Percentiles rank a stretch among this genome's conserved stretches.
Evolutionary conservation across 2,329 filamentous ascomycete species (phyloP).

Genomic region (Fusarium irregulare): DNA sequence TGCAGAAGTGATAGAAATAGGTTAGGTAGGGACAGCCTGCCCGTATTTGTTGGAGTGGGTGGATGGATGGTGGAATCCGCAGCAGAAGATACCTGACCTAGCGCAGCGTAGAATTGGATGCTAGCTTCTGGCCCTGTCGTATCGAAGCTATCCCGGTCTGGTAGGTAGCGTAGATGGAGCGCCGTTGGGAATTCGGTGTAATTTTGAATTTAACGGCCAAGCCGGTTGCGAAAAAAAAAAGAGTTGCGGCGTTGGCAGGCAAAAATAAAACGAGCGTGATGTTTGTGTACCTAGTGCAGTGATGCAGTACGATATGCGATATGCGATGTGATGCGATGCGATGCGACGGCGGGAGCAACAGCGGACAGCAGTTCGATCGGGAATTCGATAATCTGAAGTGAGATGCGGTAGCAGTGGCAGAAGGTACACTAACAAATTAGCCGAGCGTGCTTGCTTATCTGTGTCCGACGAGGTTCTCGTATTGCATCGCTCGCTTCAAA

Average conservation of each 20-base stretch:
- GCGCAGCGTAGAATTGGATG: conserved; percentile 19
- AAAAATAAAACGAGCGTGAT: not conserved
- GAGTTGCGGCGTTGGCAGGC: not conserved
- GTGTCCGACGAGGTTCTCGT: conserved; percentile 8
- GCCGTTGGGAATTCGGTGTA: conserved; percentile 20
- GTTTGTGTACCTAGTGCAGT: not conserved
- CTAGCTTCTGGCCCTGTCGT: conserved; percentile 21
- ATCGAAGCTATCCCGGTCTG: conserved; percentile 21
- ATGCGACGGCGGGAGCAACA: conserved; percentile 32
- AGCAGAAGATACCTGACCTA: conserved; percentile 18
- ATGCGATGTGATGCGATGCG: conserved; percentile 13
- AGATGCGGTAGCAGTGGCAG: conserved; percentile 11
- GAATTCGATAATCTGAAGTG: conserved; percentile 19
- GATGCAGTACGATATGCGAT: conserved; percentile 8
- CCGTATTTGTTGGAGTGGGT: conserved; percentile 14
- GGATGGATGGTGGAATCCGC: conserved; percentile 30
- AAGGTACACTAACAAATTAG: conserved; percentile 18
- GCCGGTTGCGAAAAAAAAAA: not conserved
- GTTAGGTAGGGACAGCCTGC: conserved; percentile 6
- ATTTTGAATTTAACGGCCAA: conserved; percentile 4
- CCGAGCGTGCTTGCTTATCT: conserved; percentile 4
- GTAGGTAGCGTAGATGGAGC: conserved; percentile 23
- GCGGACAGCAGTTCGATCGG: conserved; percentile 25
- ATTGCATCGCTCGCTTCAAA: conserved; percentile 4
- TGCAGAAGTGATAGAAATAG: conserved; percentile 19